A percentile compares a stretch with the other conserved stretches of the same genome.
These are phyloP conservation scores for Verticillium nubilum DNA, from an alignment of 2,329 filamentous ascomycete genomes.

Conservation along the genomic window DNA sequence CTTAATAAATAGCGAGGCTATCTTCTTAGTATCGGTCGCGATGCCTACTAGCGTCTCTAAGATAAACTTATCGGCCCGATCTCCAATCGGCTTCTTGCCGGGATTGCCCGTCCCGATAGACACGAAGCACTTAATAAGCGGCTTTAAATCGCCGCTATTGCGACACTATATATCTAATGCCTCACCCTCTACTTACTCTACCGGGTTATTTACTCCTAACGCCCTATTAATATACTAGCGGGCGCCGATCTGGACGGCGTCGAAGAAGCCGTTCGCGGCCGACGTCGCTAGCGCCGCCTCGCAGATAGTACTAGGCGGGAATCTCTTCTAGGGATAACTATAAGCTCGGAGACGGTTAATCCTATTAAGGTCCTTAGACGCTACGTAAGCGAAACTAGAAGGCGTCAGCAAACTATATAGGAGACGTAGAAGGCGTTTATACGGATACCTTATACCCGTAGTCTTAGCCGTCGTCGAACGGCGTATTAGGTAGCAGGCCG, in stretches of 20 bases:
- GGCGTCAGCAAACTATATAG: background rate
- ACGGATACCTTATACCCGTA: background rate
- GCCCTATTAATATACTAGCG: background rate
- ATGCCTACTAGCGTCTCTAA: slow-evolving; percentile 16
- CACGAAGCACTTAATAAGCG: background rate
- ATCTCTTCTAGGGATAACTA: background rate
- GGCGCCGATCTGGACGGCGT: background rate
- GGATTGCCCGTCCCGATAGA: background rate
- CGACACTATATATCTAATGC: background rate
- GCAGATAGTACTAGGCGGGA: slow-evolving; percentile 18
- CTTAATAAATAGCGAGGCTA: slow-evolving; percentile 27
- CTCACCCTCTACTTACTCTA: background rate
- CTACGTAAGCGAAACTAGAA: background rate
- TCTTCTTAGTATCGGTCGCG: slow-evolving; percentile 32
- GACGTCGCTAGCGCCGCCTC: slow-evolving; percentile 13
- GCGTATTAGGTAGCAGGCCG: background rate
- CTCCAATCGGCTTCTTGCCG: background rate
- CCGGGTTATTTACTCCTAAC: background rate
- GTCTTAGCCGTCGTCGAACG: background rate
- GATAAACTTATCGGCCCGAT: background rate
- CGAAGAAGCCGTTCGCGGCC: slow-evolving; percentile 11
- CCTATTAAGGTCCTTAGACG: background rate
- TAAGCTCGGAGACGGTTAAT: background rate
- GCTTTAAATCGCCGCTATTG: background rate
- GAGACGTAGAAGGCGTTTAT: too few species aligned